Conservation (phyloP, 2,329 filamentous ascomycete genomes). For the Chrysoporthe cubensis region DNA sequence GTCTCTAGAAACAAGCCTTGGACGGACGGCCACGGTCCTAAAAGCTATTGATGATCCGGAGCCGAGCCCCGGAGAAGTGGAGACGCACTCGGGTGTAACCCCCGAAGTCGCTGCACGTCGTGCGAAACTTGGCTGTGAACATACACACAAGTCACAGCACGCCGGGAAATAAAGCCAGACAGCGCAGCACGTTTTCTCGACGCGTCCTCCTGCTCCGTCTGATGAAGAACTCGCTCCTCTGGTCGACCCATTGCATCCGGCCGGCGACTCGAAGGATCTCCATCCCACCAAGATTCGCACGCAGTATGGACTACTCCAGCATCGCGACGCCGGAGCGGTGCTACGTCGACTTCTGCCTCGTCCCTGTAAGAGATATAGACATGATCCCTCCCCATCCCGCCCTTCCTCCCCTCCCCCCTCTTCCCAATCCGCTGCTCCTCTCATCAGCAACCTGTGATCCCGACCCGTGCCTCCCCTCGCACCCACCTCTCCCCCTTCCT, state of each 20-base stretch:
- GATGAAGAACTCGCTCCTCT: neutral
- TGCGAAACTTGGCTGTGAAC: neutral
- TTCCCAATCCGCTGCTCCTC: no score
- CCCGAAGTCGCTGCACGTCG: slow-evolving; percentile 9
- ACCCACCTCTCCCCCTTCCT: no score
- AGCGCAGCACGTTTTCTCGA: neutral
- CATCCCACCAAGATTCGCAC: neutral
- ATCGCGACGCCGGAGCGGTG: slow-evolving; percentile 72
- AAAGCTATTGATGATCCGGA: neutral
- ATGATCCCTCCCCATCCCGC: no score
- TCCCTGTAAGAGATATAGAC: slow-evolving; percentile 62
- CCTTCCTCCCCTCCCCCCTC: no score
- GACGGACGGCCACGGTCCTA: neutral
- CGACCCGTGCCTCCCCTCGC: no score
- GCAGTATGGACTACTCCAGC: slow-evolving; percentile 49
- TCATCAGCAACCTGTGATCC: no score
- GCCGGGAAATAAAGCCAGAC: neutral
- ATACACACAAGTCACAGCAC: neutral
- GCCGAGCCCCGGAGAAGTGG: slow-evolving; percentile 6
- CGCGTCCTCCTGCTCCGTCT: neutral
- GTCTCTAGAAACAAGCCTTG: neutral
- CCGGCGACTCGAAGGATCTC: neutral
- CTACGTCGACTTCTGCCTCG: slow-evolving; percentile 89
- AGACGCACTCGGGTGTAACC: neutral
- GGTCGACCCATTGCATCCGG: neutral